A percentile compares a stretch with the other conserved stretches of the same genome.
Conservation (phyloP, 2,329 filamentous ascomycete species). For the Leptographium galeiforme region DNA sequence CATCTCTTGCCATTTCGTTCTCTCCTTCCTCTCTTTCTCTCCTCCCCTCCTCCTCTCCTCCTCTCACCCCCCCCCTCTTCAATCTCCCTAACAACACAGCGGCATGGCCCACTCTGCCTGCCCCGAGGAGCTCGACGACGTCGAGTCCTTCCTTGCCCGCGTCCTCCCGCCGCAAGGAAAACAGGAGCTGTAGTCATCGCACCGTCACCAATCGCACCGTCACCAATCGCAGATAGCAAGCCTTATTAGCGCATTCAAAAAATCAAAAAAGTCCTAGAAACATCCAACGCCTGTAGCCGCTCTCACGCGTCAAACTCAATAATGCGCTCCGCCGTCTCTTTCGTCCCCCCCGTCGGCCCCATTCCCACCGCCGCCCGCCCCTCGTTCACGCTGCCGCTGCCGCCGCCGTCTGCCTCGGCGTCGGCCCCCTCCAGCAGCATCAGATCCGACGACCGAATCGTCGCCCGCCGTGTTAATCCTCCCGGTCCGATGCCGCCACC, state of each 20-base stretch:
- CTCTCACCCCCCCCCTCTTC: no score
- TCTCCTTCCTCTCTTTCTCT: background rate
- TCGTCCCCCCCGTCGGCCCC: conserved; percentile 6
- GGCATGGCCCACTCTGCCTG: conserved; percentile 65
- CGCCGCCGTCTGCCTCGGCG: conserved; percentile 44
- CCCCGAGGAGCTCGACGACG: conserved; percentile 65
- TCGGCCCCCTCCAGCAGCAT: conserved; percentile 65
- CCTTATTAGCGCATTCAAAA: background rate
- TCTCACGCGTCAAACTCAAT: conserved; percentile 32
- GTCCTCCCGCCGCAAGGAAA: conserved; percentile 29
- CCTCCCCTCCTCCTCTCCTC: background rate
- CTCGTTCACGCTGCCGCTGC: background rate
- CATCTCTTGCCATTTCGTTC: no score
- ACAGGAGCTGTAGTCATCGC: conserved; percentile 11
- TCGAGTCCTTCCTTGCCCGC: conserved; percentile 46
- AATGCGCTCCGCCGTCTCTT: conserved; percentile 21
- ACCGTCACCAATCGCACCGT: no score
- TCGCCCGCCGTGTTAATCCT: conserved; percentile 20
- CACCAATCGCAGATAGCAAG: background rate
- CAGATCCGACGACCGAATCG: conserved; percentile 52
- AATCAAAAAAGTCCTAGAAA: no score
- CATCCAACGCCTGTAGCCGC: background rate
- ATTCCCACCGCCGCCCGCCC: conserved; percentile 1
- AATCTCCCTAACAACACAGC: conserved; percentile 24
- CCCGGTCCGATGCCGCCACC: background rate